A percentile compares a stretch with the other conserved stretches of the same genome.
phyloP scores from a whole-genome alignment of 805 yeast species.

The Metschnikowia kofuensis region DNA sequence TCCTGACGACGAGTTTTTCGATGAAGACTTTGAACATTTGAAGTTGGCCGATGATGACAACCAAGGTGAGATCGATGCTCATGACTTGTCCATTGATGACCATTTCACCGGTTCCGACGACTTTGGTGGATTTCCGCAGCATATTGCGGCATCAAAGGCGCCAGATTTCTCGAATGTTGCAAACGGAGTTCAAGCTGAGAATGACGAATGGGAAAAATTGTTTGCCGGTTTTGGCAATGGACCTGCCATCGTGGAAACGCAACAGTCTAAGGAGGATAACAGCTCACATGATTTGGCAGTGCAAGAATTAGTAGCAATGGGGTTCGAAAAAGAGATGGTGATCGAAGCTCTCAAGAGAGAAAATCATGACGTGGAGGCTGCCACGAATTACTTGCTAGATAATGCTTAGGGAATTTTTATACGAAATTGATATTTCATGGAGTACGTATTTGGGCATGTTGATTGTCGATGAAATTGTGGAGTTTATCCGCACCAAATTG shows the following conservation, averaged over 20 bases:
- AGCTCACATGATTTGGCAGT: conserved; percentile 54
- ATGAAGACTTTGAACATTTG: conserved; percentile 38
- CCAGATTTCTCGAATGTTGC: conserved; percentile 10
- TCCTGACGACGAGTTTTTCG: conserved; percentile 29
- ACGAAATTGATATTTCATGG: no score
- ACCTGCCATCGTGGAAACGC: conserved; percentile 5
- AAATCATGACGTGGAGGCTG: conserved; percentile 75
- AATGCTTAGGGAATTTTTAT: conserved; percentile 41
- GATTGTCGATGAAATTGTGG: no score
- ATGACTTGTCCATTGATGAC: conserved; percentile 30
- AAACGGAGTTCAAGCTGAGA: conserved; percentile 22
- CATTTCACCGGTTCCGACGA: conserved; percentile 40
- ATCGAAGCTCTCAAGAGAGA: conserved; percentile 63
- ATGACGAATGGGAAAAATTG: conserved; percentile 91
- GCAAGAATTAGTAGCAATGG: conserved; percentile 86
- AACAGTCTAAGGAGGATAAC: not conserved
- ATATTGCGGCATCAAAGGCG: conserved; percentile 3
- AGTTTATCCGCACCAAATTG: no score
- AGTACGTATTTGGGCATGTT: no score
- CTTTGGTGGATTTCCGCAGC: conserved; percentile 14
- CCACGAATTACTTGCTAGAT: conserved; percentile 83
- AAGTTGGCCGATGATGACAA: conserved; percentile 30
- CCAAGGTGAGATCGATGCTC: conserved; percentile 27
- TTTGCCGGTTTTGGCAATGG: conserved; percentile 82
- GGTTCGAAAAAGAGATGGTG: conserved; percentile 68